Percentiles rank a stretch among this genome's conserved stretches.
These are phyloP conservation scores for Colletotrichum tamarilloi DNA, from an alignment of 2,329 filamentous ascomycete species.

Conservation along the genomic window DNA sequence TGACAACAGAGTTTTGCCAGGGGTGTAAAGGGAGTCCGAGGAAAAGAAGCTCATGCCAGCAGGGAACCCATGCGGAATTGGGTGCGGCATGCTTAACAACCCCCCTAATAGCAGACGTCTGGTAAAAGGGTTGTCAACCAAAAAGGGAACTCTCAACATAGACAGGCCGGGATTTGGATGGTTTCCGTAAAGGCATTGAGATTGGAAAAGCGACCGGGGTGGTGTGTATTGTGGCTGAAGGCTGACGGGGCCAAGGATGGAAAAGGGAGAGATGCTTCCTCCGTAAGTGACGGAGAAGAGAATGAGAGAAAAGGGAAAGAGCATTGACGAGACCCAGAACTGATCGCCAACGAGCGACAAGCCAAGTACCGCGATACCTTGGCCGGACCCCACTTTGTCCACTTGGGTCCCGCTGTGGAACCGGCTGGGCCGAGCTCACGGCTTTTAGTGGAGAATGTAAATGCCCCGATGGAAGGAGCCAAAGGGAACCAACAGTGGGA, in stretches of 20 bases:
- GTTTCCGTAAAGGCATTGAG: constrained; percentile 14
- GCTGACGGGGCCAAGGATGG: not conserved
- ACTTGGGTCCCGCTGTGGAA: not conserved
- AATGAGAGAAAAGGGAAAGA: not conserved
- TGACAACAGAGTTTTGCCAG: not conserved
- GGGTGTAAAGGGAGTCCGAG: not conserved
- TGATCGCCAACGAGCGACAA: constrained; percentile 8
- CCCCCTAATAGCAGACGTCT: constrained; percentile 17
- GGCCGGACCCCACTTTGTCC: not conserved
- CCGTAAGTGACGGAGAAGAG: not conserved
- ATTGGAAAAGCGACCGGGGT: not conserved
- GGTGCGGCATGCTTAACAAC: not conserved
- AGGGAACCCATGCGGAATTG: constrained; percentile 6
- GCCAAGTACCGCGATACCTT: not conserved
- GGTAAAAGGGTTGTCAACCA: constrained; percentile 15
- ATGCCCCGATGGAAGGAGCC: not conserved
- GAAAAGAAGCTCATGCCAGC: not conserved
- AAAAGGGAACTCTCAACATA: not conserved
- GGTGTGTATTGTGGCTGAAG: not conserved
- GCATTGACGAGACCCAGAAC: constrained; percentile 14
- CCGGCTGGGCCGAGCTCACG: not conserved
- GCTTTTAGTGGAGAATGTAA: constrained; percentile 12
- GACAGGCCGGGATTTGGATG: not conserved
- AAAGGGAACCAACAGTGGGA: not conserved
- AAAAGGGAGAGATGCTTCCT: not conserved